Evolutionary conservation across 2,329 filamentous ascomycete species (phyloP).

Genomic region (Penicillium freii): DNA sequence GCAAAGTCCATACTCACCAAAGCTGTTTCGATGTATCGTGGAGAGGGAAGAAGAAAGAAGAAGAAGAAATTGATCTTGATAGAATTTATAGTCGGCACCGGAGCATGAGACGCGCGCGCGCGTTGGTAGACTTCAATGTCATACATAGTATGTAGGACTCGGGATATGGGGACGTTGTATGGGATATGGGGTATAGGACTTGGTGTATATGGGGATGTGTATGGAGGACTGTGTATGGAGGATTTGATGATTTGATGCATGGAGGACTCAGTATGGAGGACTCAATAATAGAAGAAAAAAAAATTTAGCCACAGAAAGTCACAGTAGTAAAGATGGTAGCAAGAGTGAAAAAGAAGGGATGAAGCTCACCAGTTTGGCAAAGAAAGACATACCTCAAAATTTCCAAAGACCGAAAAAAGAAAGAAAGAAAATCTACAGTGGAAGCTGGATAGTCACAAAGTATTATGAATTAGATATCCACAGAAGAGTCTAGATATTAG

Average conservation of each 20-base stretch:
- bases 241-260: no score
- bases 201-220: no score
- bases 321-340: not conserved
- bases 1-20: not conserved
- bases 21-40: not conserved
- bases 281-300: not conserved
- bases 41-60: not conserved
- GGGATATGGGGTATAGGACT: no score
- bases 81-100: not conserved
- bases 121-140: not conserved
- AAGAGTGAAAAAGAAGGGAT: not conserved
- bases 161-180: not conserved
- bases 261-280: not conserved
- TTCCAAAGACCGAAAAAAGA: not conserved
- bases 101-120: not conserved
- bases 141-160: not conserved
- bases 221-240: no score
- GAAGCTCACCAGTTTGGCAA: not conserved
- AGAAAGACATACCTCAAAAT: not conserved
- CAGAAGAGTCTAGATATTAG: slow-evolving; percentile 24
- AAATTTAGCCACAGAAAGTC: not conserved
- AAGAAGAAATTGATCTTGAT: no score
- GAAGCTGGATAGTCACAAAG: slow-evolving; percentile 10
- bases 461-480: slow-evolving; percentile 18
- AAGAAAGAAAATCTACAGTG: not conserved